Evolutionary conservation across 2,329 filamentous ascomycete genomes (phyloP).

Genomic region (Cordyceps javanica): DNA sequence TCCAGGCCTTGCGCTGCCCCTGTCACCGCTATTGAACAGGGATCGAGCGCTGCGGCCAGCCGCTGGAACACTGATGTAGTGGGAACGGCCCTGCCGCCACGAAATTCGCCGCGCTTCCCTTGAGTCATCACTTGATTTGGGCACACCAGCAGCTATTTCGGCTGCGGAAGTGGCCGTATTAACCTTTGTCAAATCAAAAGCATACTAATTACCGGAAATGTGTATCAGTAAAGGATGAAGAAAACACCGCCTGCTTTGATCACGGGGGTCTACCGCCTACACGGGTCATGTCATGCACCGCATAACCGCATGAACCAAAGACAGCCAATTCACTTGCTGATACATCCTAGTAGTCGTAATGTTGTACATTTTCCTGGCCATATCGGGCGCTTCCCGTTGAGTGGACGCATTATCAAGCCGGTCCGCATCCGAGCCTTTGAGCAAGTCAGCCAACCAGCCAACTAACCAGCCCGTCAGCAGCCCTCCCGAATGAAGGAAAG

Average conservation of each 20-base stretch:
- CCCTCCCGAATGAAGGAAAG: background rate
- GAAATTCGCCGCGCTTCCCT: background rate
- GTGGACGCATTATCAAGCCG: background rate
- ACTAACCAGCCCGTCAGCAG: background rate
- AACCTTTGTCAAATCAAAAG: background rate
- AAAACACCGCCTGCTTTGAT: background rate
- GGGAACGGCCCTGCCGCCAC: background rate
- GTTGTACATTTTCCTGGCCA: background rate
- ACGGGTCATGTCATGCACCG: no score
- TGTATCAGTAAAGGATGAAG: background rate
- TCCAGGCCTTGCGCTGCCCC: background rate
- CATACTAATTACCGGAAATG: background rate
- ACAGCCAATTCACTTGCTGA: background rate
- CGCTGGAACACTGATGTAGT: background rate
- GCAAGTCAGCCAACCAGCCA: background rate
- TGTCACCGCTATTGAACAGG: conserved; percentile 3
- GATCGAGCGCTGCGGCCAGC: background rate
- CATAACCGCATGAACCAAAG: background rate
- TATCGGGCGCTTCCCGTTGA: background rate
- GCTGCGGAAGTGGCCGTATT: background rate
- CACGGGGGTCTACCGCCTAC: background rate
- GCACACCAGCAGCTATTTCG: background rate
- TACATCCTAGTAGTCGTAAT: no score
- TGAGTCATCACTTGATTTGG: background rate
- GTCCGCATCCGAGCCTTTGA: background rate